phyloP scores from a whole-genome alignment of 2,329 filamentous ascomycete species.

The Colletotrichum salicis region DNA sequence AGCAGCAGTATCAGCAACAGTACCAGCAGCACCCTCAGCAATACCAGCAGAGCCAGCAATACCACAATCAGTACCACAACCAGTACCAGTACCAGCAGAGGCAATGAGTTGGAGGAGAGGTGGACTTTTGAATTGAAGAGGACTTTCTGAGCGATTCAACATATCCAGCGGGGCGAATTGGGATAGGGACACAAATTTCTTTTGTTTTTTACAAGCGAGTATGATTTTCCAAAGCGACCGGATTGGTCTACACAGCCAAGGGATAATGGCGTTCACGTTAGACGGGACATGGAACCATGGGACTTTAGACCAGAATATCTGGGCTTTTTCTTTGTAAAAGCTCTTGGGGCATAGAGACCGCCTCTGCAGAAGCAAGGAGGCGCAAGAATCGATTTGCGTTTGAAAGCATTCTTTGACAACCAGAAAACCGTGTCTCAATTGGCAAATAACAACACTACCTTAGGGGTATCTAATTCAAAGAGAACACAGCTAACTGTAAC shows the following conservation, averaged over 20 bases:
- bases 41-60: neutral
- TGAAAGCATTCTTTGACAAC: neutral
- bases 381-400: neutral
- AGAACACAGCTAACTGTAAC: too few species aligned
- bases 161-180: neutral
- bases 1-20: neutral
- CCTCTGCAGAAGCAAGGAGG: neutral
- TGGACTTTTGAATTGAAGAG: neutral
- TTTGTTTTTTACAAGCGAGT: neutral
- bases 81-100: neutral
- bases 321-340: neutral
- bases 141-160: neutral
- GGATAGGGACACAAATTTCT: neutral
- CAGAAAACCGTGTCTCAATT: neutral
- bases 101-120: neutral
- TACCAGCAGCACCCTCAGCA: neutral
- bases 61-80: neutral
- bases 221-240: neutral
- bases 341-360: too few species aligned
- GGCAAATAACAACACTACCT: neutral
- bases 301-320: neutral
- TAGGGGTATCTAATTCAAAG: neutral
- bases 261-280: neutral
- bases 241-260: neutral
- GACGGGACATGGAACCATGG: neutral